These are phyloP conservation scores for Sarcodon sp. DNA, from an alignment of 768 basidiomycete species.

Conservation along the genomic window DNA sequence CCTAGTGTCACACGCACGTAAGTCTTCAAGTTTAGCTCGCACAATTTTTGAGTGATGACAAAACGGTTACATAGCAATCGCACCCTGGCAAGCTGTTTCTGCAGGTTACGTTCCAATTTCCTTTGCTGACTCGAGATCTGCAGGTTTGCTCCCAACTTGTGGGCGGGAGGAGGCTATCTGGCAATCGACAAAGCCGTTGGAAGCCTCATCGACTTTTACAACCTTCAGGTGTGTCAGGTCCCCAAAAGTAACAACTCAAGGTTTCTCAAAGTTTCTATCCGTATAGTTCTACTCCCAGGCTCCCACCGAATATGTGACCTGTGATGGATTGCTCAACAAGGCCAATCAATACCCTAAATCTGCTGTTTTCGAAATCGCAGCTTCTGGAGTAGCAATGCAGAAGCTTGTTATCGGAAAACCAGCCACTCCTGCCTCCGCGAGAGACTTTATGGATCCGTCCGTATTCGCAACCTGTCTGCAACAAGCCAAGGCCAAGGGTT, in stretches of 20 bases:
- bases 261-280: constrained; percentile 1
- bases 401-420: constrained; percentile 51
- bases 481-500: constrained; percentile 48
- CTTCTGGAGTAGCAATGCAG: constrained; percentile 27
- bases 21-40: too few relatives aligned
- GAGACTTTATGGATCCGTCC: constrained; percentile 44
- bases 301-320: constrained; percentile 51
- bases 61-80: too few relatives aligned
- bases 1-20: too few relatives aligned
- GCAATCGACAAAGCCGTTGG: constrained; percentile 24
- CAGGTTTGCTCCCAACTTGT: too few relatives aligned
- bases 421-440: constrained; percentile 25
- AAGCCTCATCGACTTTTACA: constrained; percentile 33
- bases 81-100: too few relatives aligned
- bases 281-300: constrained; percentile 30
- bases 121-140: too few relatives aligned
- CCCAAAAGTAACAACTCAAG: background rate
- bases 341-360: constrained; percentile 38
- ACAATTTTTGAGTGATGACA: too few relatives aligned
- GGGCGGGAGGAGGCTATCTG: constrained; percentile 22
- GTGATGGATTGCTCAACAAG: constrained; percentile 43
- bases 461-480: constrained; percentile 46
- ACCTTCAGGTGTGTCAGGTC: constrained; percentile 20
- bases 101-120: too few relatives aligned
- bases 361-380: constrained; percentile 41